These are phyloP conservation scores for Tremella yokohamensis DNA, from an alignment of 768 basidiomycete genomes.

Conservation along the genomic window DNA sequence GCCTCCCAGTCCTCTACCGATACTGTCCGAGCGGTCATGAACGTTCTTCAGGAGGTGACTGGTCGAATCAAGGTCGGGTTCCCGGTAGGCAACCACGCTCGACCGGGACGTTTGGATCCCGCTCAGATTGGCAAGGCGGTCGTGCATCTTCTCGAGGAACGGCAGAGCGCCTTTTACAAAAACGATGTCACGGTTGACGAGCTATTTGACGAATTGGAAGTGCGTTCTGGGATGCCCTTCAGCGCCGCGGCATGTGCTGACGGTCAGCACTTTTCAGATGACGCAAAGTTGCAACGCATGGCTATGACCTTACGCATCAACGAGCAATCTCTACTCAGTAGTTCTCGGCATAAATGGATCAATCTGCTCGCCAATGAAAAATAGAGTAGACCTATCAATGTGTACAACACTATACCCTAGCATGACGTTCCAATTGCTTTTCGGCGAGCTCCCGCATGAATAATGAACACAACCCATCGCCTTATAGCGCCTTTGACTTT, in stretches of 20 bases:
- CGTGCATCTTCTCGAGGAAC: constrained; percentile 1
- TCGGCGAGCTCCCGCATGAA: neutral
- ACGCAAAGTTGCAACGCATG: constrained; percentile 12
- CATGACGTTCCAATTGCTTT: neutral
- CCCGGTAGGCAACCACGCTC: too few species aligned
- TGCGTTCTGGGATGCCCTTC: too few species aligned
- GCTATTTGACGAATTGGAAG: too few species aligned
- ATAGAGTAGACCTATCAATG: neutral
- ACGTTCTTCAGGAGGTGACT: too few species aligned
- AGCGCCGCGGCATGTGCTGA: too few species aligned
- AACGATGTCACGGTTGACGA: too few species aligned
- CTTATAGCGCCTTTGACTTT: too few species aligned
- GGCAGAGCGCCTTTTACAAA: neutral
- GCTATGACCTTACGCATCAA: constrained; percentile 16
- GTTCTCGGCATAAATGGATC: constrained; percentile 8
- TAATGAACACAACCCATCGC: too few species aligned
- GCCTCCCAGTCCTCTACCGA: too few species aligned
- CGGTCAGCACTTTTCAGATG: neutral
- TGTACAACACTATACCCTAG: neutral
- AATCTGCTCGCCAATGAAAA: constrained; percentile 1
- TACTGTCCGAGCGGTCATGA: too few species aligned
- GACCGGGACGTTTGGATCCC: too few species aligned
- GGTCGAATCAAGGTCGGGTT: too few species aligned
- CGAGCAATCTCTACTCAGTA: constrained; percentile 14
- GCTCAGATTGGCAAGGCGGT: neutral